phyloP scores from a whole-genome alignment of 345 rosid species.

The Populus alba region DNA sequence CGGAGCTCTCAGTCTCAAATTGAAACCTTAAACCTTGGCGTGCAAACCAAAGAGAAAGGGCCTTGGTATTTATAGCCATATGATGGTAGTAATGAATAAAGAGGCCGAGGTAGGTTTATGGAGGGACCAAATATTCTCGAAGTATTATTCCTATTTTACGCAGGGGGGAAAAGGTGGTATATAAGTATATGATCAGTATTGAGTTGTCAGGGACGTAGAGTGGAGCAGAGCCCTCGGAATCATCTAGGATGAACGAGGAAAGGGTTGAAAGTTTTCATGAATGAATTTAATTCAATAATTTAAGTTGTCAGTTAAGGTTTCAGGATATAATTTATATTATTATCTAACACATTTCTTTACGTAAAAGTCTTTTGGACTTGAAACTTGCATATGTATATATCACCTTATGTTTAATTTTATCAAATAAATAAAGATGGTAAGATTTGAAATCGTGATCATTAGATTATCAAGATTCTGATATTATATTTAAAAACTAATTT shows the following conservation, averaged over 20 bases:
- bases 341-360: too few species aligned
- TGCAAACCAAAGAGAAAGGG: background rate
- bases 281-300: too few species aligned
- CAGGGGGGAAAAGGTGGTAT: background rate
- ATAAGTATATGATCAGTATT: background rate
- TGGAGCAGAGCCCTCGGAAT: background rate
- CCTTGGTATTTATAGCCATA: background rate
- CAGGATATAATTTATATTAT: too few species aligned
- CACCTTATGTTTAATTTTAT: too few species aligned
- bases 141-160: background rate
- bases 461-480: too few species aligned
- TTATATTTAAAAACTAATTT: too few species aligned
- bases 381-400: too few species aligned
- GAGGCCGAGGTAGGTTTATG: background rate
- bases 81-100: background rate
- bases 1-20: background rate
- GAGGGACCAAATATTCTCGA: too few species aligned
- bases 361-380: too few species aligned
- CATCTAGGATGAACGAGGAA: background rate
- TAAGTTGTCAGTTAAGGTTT: too few species aligned
- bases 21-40: background rate
- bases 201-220: background rate
- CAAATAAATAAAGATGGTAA: too few species aligned
- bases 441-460: too few species aligned
- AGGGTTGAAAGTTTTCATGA: background rate